Evolutionary conservation across 257 asterid genomes (phyloP), one percentile per base, ranked within the genome.

Genomic region (Cinchona pubescens): DNA sequence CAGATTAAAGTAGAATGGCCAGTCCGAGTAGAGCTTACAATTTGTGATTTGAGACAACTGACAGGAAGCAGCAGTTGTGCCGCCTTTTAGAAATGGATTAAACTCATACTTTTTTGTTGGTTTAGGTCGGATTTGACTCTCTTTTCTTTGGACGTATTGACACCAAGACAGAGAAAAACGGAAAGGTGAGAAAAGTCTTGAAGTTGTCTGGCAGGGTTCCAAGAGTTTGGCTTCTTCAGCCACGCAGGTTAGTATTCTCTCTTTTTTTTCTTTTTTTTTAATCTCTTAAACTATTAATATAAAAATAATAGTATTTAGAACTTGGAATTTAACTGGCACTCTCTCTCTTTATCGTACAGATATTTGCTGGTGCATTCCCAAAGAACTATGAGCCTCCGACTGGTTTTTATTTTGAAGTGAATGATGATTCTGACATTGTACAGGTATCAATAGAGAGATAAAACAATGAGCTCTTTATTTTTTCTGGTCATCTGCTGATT

Each of bases 51-150:
- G 35, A 6, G 42, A 42, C 49, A 72, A 46, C 27, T 23, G 45
- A 35, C 21, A 48, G 58, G 7, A 29, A 27, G 62, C 69, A 32
- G 6, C 3, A 18, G 29, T 65, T 35, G 30, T 13, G 10, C 27
- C 4, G 32, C 53, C 32, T 35, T 65, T 38, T 38, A 37, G 12
- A 25, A 67, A 30, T 40, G 12, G 40, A 46, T 27, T 40, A 51
- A 64, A 27, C 58, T 49, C 45, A 15, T 64, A 19, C 23, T 13
- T 65, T 71, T 76, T 69, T 80, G 69, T 74, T 71, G 75, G 42
- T 78, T 85, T 84, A 95, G 99, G 96, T 93, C 82, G 99, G 99
- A 78, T 95, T 95, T 78, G 97, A 95, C 84, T 90, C 99, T 77
- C 87, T 95, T 70, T 95, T 76, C 88, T 95, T 92, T 86, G 98